Base-by-base conservation (phyloP, 306 rosid species). In the Vigna radiata region DNA sequence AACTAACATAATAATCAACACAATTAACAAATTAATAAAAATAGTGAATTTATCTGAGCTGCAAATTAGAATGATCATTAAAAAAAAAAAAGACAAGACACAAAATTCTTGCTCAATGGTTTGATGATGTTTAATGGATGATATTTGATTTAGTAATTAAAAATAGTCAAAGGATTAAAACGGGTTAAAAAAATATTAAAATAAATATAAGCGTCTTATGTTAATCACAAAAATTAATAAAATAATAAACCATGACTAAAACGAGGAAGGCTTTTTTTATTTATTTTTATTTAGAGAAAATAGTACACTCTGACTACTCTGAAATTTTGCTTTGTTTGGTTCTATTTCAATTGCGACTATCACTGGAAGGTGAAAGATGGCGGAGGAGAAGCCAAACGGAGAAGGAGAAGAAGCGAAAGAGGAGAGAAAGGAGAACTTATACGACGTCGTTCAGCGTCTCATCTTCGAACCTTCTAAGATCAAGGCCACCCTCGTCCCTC, bases 401-500 rank as follows among this genome's bases (percentile, higher is more conserved):
- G 79, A 2, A 49, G 27, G 8, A 25, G 16, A 71, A 52, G 17
- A 4, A 36, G 41, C 41, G 31, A 50, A 41, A 41, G 46, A 12
- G 53, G 23, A 17, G 17, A 59, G 50, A 17, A 50, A 52, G 79
- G 89, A 75, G 44, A 87, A 81, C 70, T 75, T 92, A 15, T 84
- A 67, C 73, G 62, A 70, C 18, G 81, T 82, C 69, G 43, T 88
- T 78, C 75, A 75, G 59, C 86, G 89, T 85, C 63, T 90, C 81
- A 77, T 90, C 70, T 25, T 86, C 1, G 83, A 80, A 79, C 64
- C 81, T 47, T 62, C 49, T 50, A 19, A 59, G 81, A 84, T 90
- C 86, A 91, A 89, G 73, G 49, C 70, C 78, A 84, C 95, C 37
- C 37, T 91, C 12, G 25, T 87, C 23, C 96, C 93, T 49, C 84